Percentiles rank a stretch among this genome's conserved stretches.
These are phyloP conservation scores for Alternaria gansuensis DNA, from an alignment of 2,329 filamentous ascomycete genomes.

Conservation along the genomic window DNA sequence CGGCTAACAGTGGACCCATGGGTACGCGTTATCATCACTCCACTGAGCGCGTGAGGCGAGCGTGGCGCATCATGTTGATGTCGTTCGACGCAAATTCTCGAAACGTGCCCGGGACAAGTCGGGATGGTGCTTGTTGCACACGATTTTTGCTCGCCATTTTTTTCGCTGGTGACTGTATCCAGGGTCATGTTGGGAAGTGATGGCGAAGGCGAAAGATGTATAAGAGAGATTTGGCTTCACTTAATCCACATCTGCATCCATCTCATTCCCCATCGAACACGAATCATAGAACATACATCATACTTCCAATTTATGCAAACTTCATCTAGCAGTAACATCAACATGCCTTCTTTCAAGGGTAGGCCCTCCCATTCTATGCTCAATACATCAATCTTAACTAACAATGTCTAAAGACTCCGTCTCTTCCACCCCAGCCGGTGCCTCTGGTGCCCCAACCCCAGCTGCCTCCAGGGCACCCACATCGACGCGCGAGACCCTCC, in stretches of 20 bases:
- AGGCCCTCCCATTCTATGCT: neutral
- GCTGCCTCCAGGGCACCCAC: conserved; percentile 25
- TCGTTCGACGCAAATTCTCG: conserved; percentile 32
- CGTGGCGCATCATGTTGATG: conserved; percentile 34
- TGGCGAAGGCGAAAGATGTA: conserved; percentile 20
- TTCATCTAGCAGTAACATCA: conserved; percentile 4
- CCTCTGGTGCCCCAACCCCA: conserved; percentile 35
- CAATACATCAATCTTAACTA: neutral
- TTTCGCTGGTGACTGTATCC: conserved; percentile 17
- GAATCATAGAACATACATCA: neutral
- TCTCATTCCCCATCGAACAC: neutral
- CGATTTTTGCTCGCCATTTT: conserved; percentile 28
- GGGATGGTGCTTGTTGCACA: conserved; percentile 24
- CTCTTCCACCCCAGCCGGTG: conserved; percentile 37
- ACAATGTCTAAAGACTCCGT: conserved; percentile 29
- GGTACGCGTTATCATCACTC: conserved; percentile 37
- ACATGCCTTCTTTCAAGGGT: conserved; percentile 39
- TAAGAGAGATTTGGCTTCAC: conserved; percentile 16
- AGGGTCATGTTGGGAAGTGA: conserved; percentile 22
- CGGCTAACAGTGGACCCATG: conserved; percentile 39
- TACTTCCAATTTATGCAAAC: neutral
- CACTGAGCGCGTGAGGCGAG: conserved; percentile 32
- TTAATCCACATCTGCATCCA: neutral
- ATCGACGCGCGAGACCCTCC: conserved; percentile 35
- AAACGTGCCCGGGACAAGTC: conserved; percentile 30